phyloP scores from a whole-genome alignment of 805 yeast genomes.

The Schwanniomyces yamadae region DNA sequence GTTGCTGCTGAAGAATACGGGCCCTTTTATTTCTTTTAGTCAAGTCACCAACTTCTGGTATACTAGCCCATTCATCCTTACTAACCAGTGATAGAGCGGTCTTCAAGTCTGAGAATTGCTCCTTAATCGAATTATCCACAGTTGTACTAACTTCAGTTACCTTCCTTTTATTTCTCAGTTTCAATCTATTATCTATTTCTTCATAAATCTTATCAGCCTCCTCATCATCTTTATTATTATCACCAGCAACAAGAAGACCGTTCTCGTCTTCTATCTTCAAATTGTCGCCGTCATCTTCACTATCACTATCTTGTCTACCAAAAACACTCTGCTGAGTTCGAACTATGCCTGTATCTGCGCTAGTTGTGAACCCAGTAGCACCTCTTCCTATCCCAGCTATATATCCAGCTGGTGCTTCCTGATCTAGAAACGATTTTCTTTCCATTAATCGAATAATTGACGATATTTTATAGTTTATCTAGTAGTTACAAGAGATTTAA shows the following conservation, averaged over 20 bases:
- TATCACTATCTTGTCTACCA: slow-evolving; percentile 21
- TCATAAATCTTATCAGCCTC: slow-evolving; percentile 77
- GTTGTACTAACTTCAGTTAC: slow-evolving; percentile 2
- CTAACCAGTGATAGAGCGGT: slow-evolving; percentile 56
- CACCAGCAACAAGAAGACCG: slow-evolving; percentile 28
- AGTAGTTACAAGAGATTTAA: too few species aligned
- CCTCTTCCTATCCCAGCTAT: slow-evolving; percentile 94
- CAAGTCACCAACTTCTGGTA: slow-evolving; percentile 88
- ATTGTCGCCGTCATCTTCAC: slow-evolving; percentile 20
- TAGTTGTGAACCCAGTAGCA: slow-evolving; percentile 87
- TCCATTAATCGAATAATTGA: too few species aligned
- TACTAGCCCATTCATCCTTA: slow-evolving; percentile 70
- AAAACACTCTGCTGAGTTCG: slow-evolving; percentile 3
- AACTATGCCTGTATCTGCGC: slow-evolving; percentile 52
- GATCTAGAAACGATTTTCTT: slow-evolving; percentile 67
- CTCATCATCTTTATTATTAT: slow-evolving; percentile 54
- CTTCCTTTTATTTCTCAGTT: slow-evolving; percentile 25
- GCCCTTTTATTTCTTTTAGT: slow-evolving; percentile 77
- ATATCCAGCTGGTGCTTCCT: slow-evolving; percentile 86
- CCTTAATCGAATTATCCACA: slow-evolving; percentile 13
- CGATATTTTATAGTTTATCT: too few species aligned
- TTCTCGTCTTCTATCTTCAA: slow-evolving; percentile 32
- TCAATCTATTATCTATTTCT: slow-evolving; percentile 59
- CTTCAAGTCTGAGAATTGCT: slow-evolving; percentile 68
- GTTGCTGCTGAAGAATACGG: slow-evolving; percentile 58